A percentile compares a stretch with the other conserved stretches of the same genome.
These are phyloP conservation scores for Avena insularis DNA, from an alignment of 176 grass and related monocot genomes.

Conservation along the genomic window DNA sequence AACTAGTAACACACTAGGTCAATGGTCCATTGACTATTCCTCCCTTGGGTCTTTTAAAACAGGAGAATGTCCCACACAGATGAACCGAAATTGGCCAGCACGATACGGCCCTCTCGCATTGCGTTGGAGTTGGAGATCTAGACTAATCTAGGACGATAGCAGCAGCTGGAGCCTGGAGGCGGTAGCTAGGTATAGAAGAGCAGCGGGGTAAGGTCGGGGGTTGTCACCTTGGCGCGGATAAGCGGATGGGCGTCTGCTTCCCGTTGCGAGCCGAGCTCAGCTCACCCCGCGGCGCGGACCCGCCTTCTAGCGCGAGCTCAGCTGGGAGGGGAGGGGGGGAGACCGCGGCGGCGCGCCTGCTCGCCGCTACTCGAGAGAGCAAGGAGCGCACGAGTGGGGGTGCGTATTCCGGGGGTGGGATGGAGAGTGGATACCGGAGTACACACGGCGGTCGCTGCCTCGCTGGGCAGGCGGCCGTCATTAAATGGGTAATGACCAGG, in stretches of 20 bases:
- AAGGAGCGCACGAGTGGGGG: neutral
- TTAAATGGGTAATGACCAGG: neutral
- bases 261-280: conserved; percentile 13
- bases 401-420: neutral
- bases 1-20: conserved; percentile 13
- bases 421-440: conserved; percentile 20
- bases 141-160: neutral
- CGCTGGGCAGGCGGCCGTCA: neutral
- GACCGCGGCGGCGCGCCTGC: neutral
- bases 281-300: no score
- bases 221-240: conserved; percentile 26
- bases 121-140: neutral
- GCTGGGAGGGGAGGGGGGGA: neutral
- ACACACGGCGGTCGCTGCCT: neutral
- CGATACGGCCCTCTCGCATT: neutral
- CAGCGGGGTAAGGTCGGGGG: conserved; percentile 13
- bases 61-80: neutral
- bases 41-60: conserved; percentile 21
- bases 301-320: neutral
- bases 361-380: neutral
- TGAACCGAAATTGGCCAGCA: neutral
- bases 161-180: no score
- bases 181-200: neutral
- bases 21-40: conserved; percentile 23
- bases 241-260: conserved; percentile 9